Evolutionary conservation across 257 asterid genomes (phyloP).

Genomic region (Nicotiana attenuata): DNA sequence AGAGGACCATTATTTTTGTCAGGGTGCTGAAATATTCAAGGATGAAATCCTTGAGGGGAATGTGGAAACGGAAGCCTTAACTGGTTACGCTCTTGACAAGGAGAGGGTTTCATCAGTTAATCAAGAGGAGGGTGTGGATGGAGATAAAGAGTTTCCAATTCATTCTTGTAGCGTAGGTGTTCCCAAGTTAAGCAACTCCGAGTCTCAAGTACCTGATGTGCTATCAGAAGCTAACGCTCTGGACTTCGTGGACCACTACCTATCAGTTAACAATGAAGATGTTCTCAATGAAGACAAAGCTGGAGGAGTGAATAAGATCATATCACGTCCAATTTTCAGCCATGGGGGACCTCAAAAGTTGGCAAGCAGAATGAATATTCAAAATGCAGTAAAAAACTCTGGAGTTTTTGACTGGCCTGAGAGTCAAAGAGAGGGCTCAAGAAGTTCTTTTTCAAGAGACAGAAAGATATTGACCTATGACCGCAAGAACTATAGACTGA

Average conservation of each 20-base stretch:
- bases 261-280: constrained; percentile 38
- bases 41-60: not conserved
- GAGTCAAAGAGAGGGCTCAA: constrained; percentile 24
- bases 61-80: constrained; percentile 17
- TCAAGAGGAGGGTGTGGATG: constrained; percentile 12
- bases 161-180: constrained; percentile 17
- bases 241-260: constrained; percentile 57
- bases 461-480: constrained; percentile 19
- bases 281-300: constrained; percentile 21
- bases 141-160: constrained; percentile 19
- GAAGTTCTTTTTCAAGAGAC: constrained; percentile 18
- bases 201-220: constrained; percentile 46
- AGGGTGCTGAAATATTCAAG: not conserved
- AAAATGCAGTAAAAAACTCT: constrained; percentile 23
- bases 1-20: not conserved
- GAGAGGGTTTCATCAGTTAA: constrained; percentile 17
- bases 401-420: constrained; percentile 60
- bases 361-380: constrained; percentile 45
- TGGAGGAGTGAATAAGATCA: constrained; percentile 16
- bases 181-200: constrained; percentile 19
- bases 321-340: constrained; percentile 46
- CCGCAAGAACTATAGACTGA: constrained; percentile 12
- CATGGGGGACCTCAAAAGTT: constrained; percentile 50
- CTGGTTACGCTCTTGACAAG: constrained; percentile 19
- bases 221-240: constrained; percentile 44